A percentile compares a stretch with the other conserved stretches of the same genome.
These are phyloP conservation scores for Cubamyces lactineus DNA, from an alignment of 768 basidiomycete species.

Conservation along the genomic window DNA sequence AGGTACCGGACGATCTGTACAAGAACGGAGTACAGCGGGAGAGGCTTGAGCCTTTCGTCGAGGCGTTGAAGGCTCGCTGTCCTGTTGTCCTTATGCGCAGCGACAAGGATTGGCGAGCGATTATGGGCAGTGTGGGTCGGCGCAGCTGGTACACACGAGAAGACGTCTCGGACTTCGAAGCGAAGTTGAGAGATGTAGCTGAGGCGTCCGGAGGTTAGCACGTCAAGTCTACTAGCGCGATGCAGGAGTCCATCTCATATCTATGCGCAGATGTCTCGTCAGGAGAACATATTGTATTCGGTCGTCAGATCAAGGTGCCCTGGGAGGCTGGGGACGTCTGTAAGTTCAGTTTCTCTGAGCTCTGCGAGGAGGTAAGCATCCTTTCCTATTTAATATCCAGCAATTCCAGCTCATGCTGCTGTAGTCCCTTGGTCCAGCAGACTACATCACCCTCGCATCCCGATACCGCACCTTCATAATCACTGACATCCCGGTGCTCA, in stretches of 20 bases:
- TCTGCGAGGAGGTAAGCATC: slow-evolving; percentile 46
- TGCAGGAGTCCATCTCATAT: background rate
- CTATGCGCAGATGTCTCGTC: slow-evolving; percentile 25
- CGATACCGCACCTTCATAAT: slow-evolving; percentile 54
- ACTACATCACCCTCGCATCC: slow-evolving; percentile 58
- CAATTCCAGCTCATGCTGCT: background rate
- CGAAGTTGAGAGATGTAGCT: background rate
- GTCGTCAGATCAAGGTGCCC: slow-evolving; percentile 48
- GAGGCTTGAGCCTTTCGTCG: slow-evolving; percentile 59
- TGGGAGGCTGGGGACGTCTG: slow-evolving; percentile 45
- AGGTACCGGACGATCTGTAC: slow-evolving; percentile 58
- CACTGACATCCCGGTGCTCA: slow-evolving; percentile 52
- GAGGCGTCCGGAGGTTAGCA: background rate
- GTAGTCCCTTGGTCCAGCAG: slow-evolving; percentile 55
- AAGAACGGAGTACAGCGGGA: slow-evolving; percentile 60
- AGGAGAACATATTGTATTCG: slow-evolving; percentile 49
- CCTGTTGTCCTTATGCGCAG: slow-evolving; percentile 50
- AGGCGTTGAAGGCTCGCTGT: slow-evolving; percentile 55
- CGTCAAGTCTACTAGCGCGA: background rate
- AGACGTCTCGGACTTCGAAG: slow-evolving; percentile 31
- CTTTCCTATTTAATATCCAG: background rate
- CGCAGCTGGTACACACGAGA: slow-evolving; percentile 38
- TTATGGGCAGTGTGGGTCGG: slow-evolving; percentile 24
- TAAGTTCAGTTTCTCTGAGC: slow-evolving; percentile 52
- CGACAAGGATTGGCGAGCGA: slow-evolving; percentile 50